Conservation (phyloP, 257 asterid genomes). For the Plantago ovata region DNA sequence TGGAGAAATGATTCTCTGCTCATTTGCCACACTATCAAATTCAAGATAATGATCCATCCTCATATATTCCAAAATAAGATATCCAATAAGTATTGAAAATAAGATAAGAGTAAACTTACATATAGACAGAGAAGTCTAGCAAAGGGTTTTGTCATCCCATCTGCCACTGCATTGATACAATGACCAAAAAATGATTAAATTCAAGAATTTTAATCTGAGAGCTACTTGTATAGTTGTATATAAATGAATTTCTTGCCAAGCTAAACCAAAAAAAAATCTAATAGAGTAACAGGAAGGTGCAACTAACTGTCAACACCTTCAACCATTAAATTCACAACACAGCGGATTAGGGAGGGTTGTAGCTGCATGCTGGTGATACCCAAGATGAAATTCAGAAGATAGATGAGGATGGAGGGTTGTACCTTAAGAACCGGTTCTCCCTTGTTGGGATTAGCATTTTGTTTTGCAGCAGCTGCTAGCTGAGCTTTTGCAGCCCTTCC, state of each 20-base stretch:
- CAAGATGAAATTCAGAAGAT: neutral
- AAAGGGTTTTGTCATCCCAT: constrained; percentile 58
- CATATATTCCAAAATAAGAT: neutral
- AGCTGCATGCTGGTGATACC: neutral
- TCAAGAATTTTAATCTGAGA: neutral
- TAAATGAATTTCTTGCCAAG: neutral
- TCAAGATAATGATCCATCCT: neutral
- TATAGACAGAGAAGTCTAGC: neutral
- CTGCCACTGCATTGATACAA: constrained; percentile 76
- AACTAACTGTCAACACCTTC: neutral
- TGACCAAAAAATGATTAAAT: constrained; percentile 16
- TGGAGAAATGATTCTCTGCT: no score
- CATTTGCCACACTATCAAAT: neutral
- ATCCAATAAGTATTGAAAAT: neutral
- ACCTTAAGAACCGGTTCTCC: constrained; percentile 94
- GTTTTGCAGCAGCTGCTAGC: constrained; percentile 72
- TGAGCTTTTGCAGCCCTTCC: constrained; percentile 93
- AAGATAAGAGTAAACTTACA: neutral
- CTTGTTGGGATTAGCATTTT: constrained; percentile 55
- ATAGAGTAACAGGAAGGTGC: neutral
- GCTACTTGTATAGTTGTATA: no score
- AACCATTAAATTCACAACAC: neutral
- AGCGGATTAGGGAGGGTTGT: no score
- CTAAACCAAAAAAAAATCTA: neutral
- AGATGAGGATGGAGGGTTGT: neutral